phyloP scores from a whole-genome alignment of 2,329 filamentous ascomycete species.

The Neocucurbitaria cava region DNA sequence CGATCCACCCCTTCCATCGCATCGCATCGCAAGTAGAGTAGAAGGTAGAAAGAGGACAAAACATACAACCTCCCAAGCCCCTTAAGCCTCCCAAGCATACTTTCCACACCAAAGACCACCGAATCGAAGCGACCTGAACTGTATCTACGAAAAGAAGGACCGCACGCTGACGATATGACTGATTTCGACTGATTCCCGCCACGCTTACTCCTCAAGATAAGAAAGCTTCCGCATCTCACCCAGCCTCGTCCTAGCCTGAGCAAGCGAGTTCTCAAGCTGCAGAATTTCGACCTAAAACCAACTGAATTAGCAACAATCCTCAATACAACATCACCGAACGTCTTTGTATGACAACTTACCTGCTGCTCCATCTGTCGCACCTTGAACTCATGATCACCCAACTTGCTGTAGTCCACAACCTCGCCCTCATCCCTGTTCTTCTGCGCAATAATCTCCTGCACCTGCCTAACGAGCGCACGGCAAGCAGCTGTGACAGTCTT shows the following conservation, averaged over 20 bases:
- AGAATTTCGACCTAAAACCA: slow-evolving; percentile 85
- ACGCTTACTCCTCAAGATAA: slow-evolving; percentile 63
- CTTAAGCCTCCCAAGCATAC: not conserved
- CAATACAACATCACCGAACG: no score
- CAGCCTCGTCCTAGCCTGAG: slow-evolving; percentile 78
- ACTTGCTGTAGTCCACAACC: slow-evolving; percentile 82
- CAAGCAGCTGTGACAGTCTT: slow-evolving; percentile 93
- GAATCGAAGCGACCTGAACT: not conserved
- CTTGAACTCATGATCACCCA: slow-evolving; percentile 97
- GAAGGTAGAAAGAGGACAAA: no score
- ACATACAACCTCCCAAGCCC: no score
- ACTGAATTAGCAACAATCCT: slow-evolving; percentile 21
- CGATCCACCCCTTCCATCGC: not conserved
- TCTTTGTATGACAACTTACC: slow-evolving; percentile 67
- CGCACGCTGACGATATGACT: not conserved
- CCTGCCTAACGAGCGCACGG: slow-evolving; percentile 85
- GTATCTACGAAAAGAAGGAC: not conserved
- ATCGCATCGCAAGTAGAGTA: no score
- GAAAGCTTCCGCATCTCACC: slow-evolving; percentile 99
- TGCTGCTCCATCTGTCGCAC: slow-evolving; percentile 99
- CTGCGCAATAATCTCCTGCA: slow-evolving; percentile 92
- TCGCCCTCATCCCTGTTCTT: slow-evolving; percentile 80
- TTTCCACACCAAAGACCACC: not conserved
- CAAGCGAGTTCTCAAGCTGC: slow-evolving; percentile 87
- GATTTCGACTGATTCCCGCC: no score